A percentile compares a stretch with the other conserved stretches of the same genome.
Conservation (phyloP, 768 basidiomycete genomes). For the Podaxis mareebaensis region DNA sequence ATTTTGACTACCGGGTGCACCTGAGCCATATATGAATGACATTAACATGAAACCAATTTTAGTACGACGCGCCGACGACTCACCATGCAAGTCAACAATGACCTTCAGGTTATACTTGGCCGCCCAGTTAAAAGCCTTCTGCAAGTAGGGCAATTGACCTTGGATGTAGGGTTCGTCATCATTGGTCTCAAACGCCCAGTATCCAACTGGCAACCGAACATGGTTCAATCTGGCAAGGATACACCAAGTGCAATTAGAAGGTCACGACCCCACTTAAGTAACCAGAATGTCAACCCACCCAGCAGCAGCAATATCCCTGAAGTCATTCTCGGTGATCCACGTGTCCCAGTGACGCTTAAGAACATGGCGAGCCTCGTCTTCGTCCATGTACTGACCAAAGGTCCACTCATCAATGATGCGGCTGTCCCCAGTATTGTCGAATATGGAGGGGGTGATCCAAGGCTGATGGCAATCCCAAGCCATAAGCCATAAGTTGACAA, state of each 20-base stretch:
- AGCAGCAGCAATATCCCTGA: conserved; percentile 68
- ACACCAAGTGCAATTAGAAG: background rate
- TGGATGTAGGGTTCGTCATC: conserved; percentile 76
- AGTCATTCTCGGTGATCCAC: conserved; percentile 82
- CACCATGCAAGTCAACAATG: conserved; percentile 73
- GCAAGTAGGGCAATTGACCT: conserved; percentile 70
- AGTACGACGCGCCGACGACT: background rate
- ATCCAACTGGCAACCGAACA: conserved; percentile 82
- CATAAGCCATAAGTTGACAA: background rate
- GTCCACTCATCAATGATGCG: conserved; percentile 80
- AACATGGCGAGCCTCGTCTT: conserved; percentile 40
- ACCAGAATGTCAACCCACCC: conserved; percentile 46
- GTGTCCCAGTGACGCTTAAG: conserved; percentile 73
- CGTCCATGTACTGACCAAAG: conserved; percentile 61
- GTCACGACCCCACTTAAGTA: background rate
- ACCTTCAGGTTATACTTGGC: conserved; percentile 68
- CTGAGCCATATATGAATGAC: conserved; percentile 23
- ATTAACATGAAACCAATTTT: background rate
- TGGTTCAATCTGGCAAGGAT: conserved; percentile 61
- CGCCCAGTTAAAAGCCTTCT: conserved; percentile 70
- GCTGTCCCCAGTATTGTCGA: conserved; percentile 58
- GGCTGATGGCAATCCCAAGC: conserved; percentile 37
- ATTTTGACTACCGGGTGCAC: conserved; percentile 74
- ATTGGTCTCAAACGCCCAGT: conserved; percentile 83
- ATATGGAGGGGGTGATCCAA: conserved; percentile 77